Evolutionary conservation across 2,329 filamentous ascomycete species (phyloP).

Genomic region (Fusarium sp.): DNA sequence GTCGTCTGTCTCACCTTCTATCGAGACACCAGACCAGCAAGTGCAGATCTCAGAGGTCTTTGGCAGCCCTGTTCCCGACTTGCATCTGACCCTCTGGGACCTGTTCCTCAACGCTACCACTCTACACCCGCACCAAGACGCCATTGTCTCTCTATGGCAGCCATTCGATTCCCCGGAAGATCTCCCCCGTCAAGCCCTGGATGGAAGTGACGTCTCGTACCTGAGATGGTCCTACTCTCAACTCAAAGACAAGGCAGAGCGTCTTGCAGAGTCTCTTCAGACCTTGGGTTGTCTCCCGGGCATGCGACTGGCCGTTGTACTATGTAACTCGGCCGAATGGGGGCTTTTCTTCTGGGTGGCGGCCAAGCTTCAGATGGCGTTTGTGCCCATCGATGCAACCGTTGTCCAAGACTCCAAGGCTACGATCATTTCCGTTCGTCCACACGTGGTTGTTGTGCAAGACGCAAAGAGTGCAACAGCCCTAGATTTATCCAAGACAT

Average conservation of each 20-base stretch:
- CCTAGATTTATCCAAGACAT: conserved; percentile 26
- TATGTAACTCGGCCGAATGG: conserved; percentile 56
- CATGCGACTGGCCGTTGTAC: conserved; percentile 48
- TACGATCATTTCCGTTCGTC: conserved; percentile 40
- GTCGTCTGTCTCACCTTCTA: conserved; percentile 12
- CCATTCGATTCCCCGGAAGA: conserved; percentile 20
- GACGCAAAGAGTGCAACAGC: conserved; percentile 39
- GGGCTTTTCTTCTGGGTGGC: conserved; percentile 53
- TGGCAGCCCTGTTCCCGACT: conserved; percentile 43
- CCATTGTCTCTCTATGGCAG: conserved; percentile 53
- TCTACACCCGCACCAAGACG: conserved; percentile 48
- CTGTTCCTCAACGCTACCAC: conserved; percentile 45
- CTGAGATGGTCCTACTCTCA: conserved; percentile 49
- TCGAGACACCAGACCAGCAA: conserved; percentile 7
- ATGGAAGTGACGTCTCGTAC: conserved; percentile 15
- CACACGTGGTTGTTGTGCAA: conserved; percentile 50
- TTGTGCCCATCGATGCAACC: conserved; percentile 51
- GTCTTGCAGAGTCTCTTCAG: conserved; percentile 41
- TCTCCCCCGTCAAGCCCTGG: background rate
- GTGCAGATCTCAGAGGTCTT: conserved; percentile 43
- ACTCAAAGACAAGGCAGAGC: conserved; percentile 41
- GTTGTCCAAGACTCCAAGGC: conserved; percentile 37
- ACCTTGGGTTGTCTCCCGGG: conserved; percentile 42
- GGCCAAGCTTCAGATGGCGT: conserved; percentile 49
- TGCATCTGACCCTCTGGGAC: conserved; percentile 50